Evolutionary conservation across 2,329 filamentous ascomycete genomes (phyloP).

Genomic region (Hypoxylon sp.): DNA sequence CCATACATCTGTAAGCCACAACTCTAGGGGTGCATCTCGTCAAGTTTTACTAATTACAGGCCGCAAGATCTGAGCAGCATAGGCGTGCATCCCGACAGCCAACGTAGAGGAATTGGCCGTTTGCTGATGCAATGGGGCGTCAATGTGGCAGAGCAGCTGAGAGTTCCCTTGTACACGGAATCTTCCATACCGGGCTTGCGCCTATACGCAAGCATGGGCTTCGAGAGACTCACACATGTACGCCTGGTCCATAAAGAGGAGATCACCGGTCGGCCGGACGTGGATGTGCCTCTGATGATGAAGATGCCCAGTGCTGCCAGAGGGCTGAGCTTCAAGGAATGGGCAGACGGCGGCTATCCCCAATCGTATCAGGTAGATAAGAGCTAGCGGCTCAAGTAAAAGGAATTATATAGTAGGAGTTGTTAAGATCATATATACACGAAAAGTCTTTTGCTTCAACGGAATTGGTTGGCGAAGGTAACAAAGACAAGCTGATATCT

Average conservation of each 20-base stretch:
- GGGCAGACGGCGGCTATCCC: conserved; percentile 31
- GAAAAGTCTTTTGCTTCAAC: not conserved
- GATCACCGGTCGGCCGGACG: conserved; percentile 31
- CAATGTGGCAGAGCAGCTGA: conserved; percentile 34
- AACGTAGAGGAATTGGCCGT: conserved; percentile 34
- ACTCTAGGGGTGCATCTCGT: not conserved
- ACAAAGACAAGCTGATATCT: no score
- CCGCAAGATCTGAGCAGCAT: conserved; percentile 38
- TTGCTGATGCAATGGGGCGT: conserved; percentile 39
- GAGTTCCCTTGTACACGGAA: conserved; percentile 39
- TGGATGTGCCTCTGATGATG: conserved; percentile 37
- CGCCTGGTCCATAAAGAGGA: conserved; percentile 36
- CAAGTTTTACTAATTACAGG: conserved; percentile 3
- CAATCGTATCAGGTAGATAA: conserved; percentile 21
- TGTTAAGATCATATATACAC: not conserved
- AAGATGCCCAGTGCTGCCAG: conserved; percentile 39
- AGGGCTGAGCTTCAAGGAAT: conserved; percentile 36
- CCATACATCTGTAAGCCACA: conserved; percentile 38
- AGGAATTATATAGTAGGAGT: not conserved
- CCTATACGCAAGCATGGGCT: conserved; percentile 34
- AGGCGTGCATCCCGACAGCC: conserved; percentile 38
- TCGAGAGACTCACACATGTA: conserved; percentile 33
- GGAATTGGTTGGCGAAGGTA: no score
- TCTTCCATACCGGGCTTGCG: conserved; percentile 27
- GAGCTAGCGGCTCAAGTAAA: not conserved